phyloP scores from a whole-genome alignment of 2,329 filamentous ascomycete species.

The Fusarium solani-melongenae region DNA sequence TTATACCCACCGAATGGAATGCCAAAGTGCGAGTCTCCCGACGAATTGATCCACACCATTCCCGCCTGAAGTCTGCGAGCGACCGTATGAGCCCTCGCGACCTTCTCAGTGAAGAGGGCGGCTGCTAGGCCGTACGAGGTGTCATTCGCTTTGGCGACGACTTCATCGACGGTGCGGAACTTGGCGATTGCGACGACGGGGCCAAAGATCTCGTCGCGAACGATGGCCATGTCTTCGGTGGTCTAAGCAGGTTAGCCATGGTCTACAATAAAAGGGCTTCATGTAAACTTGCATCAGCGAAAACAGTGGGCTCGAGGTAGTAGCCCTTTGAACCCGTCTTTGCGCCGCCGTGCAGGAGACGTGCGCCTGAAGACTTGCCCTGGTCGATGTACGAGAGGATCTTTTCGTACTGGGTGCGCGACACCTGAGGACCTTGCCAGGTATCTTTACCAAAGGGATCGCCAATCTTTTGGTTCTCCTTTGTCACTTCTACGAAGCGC shows the following conservation, averaged over 20 bases:
- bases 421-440: conserved; percentile 74
- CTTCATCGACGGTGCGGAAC: conserved; percentile 33
- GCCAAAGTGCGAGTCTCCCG: conserved; percentile 28
- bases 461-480: conserved; percentile 66
- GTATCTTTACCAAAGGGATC: conserved; percentile 71
- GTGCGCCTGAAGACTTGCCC: conserved; percentile 72
- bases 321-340: conserved; percentile 26
- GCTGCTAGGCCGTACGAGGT: conserved; percentile 64
- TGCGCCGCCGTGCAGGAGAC: conserved; percentile 54
- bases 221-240: conserved; percentile 30
- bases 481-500: conserved; percentile 63
- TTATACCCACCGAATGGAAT: conserved; percentile 40
- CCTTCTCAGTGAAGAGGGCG: conserved; percentile 64
- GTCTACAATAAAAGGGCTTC: background rate
- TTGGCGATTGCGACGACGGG: conserved; percentile 36
- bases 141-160: conserved; percentile 46
- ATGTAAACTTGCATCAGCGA: conserved; percentile 15
- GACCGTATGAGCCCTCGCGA: conserved; percentile 49
- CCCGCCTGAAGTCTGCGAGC: conserved; percentile 63
- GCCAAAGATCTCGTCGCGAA: conserved; percentile 41
- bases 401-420: conserved; percentile 70
- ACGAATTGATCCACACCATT: conserved; percentile 49
- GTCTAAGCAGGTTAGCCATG: background rate
- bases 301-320: conserved; percentile 38
- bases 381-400: conserved; percentile 72